Conservation (phyloP, 306 rosid genomes). For the Begonia peltatifolia region DNA sequence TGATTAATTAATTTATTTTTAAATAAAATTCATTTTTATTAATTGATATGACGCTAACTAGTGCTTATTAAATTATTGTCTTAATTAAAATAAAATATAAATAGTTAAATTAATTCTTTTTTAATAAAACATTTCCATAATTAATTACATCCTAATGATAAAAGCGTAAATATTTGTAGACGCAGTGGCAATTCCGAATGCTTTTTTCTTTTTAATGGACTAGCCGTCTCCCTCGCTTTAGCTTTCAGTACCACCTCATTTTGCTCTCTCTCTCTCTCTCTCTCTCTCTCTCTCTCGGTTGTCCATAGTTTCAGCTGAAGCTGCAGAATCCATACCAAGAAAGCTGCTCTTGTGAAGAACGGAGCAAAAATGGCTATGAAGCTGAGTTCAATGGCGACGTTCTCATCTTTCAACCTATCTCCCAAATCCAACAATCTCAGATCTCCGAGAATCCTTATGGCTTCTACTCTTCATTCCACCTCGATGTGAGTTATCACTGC, state of each 20-base stretch:
- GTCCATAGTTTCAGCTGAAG: neutral
- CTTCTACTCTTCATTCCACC: constrained; percentile 7
- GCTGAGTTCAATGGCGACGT: constrained; percentile 4
- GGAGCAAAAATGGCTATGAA: constrained; percentile 6
- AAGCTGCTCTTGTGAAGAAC: neutral
- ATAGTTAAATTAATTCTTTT: too few species aligned
- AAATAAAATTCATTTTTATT: too few species aligned
- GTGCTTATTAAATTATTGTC: too few species aligned
- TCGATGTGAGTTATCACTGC: constrained; percentile 4
- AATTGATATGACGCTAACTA: too few species aligned
- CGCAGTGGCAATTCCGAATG: neutral
- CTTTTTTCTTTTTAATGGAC: neutral
- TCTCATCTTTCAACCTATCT: constrained; percentile 6
- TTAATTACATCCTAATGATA: neutral
- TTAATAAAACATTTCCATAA: too few species aligned
- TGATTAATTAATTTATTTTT: too few species aligned
- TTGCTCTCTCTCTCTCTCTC: neutral
- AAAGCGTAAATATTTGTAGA: neutral
- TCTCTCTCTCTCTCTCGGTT: neutral
- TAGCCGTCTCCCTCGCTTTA: neutral
- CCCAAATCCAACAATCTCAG: constrained; percentile 10
- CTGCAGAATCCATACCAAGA: neutral
- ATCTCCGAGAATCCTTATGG: constrained; percentile 6
- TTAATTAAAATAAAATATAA: too few species aligned
- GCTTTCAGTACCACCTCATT: neutral